phyloP scores from a whole-genome alignment of 805 yeast species.

The Peterozyma toletana region DNA sequence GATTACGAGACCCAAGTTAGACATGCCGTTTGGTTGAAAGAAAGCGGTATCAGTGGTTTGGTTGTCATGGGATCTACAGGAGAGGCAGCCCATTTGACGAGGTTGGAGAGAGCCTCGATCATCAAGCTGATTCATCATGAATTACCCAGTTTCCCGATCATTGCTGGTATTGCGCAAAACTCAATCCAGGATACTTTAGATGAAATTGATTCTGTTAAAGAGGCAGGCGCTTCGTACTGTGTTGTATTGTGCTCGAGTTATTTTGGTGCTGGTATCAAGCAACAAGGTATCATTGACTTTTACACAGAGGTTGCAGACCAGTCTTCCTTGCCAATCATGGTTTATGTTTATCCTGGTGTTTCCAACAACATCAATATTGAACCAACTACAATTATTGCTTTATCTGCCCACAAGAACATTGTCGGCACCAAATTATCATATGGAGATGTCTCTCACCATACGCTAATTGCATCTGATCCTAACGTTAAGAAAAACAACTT shows the following conservation, averaged over 20 bases:
- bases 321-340: conserved; percentile 32
- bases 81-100: conserved; percentile 43
- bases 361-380: conserved; percentile 30
- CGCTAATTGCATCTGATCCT: conserved; percentile 35
- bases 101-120: conserved; percentile 32
- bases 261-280: conserved; percentile 37
- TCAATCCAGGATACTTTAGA: conserved; percentile 35
- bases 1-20: conserved; percentile 37
- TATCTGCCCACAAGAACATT: conserved; percentile 37
- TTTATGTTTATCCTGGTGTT: conserved; percentile 46
- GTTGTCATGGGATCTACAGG: conserved; percentile 50
- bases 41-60: conserved; percentile 39
- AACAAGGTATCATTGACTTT: conserved; percentile 40
- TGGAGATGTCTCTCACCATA: conserved; percentile 40
- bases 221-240: conserved; percentile 32
- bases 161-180: conserved; percentile 45
- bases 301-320: conserved; percentile 34
- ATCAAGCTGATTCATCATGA: conserved; percentile 25
- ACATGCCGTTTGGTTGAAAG: conserved; percentile 34
- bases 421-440: conserved; percentile 48
- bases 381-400: conserved; percentile 29
- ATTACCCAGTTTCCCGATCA: conserved; percentile 31
- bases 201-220: conserved; percentile 26
- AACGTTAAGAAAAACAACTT: conserved; percentile 31
- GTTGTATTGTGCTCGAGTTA: conserved; percentile 39